phyloP scores from a whole-genome alignment of 2,329 filamentous ascomycete genomes.

The Alternaria sp. region DNA sequence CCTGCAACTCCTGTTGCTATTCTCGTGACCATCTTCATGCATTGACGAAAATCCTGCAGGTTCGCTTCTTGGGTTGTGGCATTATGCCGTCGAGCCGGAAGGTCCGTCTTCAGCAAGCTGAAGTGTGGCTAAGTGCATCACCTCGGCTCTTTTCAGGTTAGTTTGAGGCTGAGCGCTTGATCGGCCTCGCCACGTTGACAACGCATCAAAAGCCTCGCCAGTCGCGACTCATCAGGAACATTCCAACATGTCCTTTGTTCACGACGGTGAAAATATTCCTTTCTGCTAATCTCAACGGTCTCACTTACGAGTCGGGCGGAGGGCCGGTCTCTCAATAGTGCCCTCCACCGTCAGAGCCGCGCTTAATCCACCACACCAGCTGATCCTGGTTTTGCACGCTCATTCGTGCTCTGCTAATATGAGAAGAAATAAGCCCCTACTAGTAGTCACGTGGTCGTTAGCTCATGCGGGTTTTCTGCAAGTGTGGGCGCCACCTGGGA shows the following conservation, averaged over 20 bases:
- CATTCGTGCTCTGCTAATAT: constrained; percentile 43
- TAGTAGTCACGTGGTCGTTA: neutral
- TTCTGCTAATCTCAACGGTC: constrained; percentile 34
- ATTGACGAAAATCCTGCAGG: constrained; percentile 27
- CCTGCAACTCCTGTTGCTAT: constrained; percentile 29
- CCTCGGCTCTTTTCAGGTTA: constrained; percentile 21
- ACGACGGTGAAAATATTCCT: constrained; percentile 21
- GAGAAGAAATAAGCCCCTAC: constrained; percentile 25
- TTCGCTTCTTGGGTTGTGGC: constrained; percentile 20
- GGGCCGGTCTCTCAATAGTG: constrained; percentile 27
- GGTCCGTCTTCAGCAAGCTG: constrained; percentile 40
- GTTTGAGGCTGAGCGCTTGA: constrained; percentile 46
- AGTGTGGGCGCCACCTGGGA: neutral
- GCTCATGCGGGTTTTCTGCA: no score
- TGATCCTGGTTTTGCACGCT: constrained; percentile 37
- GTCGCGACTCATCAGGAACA: constrained; percentile 16
- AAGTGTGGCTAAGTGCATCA: constrained; percentile 44
- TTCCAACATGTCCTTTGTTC: constrained; percentile 12
- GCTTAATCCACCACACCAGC: constrained; percentile 36
- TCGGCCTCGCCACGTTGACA: constrained; percentile 45
- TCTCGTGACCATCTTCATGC: constrained; percentile 41
- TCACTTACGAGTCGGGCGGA: constrained; percentile 30
- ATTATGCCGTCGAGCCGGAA: constrained; percentile 32
- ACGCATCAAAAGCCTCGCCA: constrained; percentile 39
- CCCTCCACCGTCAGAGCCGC: constrained; percentile 41